phyloP scores from a whole-genome alignment of 345 rosid species.

The Salix koriyanagi region DNA sequence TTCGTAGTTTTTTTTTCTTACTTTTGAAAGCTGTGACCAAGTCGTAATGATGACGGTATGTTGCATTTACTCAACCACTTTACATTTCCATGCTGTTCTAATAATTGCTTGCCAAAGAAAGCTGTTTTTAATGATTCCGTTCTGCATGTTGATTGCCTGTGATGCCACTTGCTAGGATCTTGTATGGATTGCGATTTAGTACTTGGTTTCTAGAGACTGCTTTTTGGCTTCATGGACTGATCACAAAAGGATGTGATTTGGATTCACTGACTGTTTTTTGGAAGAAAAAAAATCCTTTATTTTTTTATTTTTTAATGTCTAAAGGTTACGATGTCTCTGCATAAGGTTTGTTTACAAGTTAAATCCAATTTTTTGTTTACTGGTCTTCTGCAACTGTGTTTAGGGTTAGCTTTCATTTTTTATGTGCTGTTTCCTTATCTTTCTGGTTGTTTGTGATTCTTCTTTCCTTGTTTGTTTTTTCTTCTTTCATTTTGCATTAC shows the following conservation, averaged over 20 bases:
- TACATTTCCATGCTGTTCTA: conserved; percentile 15
- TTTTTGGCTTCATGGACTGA: conserved; percentile 10
- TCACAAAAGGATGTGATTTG: background rate
- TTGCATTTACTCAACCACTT: conserved; percentile 8
- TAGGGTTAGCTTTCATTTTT: background rate
- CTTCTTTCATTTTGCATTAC: background rate
- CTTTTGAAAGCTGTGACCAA: background rate
- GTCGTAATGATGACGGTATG: conserved; percentile 1
- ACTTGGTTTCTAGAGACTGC: conserved; percentile 5
- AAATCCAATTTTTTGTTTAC: background rate
- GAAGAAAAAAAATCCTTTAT: background rate
- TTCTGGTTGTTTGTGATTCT: background rate
- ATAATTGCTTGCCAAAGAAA: conserved; percentile 18
- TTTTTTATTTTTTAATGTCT: background rate
- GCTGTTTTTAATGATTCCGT: conserved; percentile 27
- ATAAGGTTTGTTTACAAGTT: background rate
- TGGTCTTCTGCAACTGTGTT: background rate
- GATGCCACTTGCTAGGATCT: background rate
- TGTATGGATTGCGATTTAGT: background rate
- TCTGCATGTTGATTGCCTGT: conserved; percentile 21
- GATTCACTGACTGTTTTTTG: conserved; percentile 4
- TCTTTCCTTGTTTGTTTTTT: background rate
- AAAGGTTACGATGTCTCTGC: background rate
- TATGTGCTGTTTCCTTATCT: background rate
- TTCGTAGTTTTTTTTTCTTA: background rate